Conservation (phyloP, 192 early-diverging fungal genomes). For the Rhizoclosmatium globosum region DNA sequence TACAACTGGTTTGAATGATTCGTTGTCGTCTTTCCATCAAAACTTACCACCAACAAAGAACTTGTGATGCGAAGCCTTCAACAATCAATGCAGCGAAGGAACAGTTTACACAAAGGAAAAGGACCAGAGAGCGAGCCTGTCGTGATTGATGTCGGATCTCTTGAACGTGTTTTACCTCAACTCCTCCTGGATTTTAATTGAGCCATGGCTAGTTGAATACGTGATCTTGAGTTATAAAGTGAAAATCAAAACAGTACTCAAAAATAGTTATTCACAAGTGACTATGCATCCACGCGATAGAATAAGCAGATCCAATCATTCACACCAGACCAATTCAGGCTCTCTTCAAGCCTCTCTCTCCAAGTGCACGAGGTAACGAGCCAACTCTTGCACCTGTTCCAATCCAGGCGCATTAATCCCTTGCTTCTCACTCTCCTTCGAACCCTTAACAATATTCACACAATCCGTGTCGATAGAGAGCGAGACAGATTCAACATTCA, state of each 20-base stretch:
- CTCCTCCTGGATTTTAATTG: conserved; percentile 31
- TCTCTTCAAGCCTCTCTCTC: conserved; percentile 11
- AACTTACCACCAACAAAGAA: conserved; percentile 11
- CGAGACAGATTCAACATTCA: conserved; percentile 1
- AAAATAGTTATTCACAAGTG: too few species aligned
- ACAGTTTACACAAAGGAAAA: not conserved
- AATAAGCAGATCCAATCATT: too few species aligned
- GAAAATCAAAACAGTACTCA: too few species aligned
- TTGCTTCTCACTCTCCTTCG: not conserved
- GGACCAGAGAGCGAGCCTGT: not conserved
- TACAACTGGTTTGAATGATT: conserved; percentile 9
- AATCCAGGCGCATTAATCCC: not conserved
- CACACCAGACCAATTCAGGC: too few species aligned
- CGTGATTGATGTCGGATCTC: conserved; percentile 8
- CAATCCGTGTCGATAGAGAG: not conserved
- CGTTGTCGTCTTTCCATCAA: not conserved
- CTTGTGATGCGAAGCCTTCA: conserved; percentile 26
- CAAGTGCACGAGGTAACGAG: conserved; percentile 15
- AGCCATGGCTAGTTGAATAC: not conserved
- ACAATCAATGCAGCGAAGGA: conserved; percentile 14
- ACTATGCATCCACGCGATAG: too few species aligned
- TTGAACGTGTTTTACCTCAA: conserved; percentile 24
- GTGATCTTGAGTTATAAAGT: too few species aligned
- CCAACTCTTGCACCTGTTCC: conserved; percentile 5
- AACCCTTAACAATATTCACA: not conserved